Base-by-base conservation (phyloP, 2,329 filamentous ascomycete species). In the Tolypocladium guangdongense region DNA sequence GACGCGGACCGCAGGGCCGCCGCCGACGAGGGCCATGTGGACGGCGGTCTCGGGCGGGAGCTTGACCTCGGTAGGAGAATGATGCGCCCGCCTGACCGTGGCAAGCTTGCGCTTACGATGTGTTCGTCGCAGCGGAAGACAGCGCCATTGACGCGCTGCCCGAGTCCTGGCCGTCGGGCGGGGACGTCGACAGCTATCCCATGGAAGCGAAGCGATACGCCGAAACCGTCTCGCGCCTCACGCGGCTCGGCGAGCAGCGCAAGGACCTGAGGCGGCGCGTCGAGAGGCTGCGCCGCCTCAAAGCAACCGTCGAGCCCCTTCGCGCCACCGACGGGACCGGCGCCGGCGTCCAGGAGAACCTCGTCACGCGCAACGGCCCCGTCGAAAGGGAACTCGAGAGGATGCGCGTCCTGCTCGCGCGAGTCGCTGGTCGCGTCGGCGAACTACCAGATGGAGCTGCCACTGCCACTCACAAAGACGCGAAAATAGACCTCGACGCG, bases 351-450 rank as follows among this genome's bases (percentile, higher is more conserved):
- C 86, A 90, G 64, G 77, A 81, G 54, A 88, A 88, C 63, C 66
- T 90, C 4, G 75, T 86, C 1, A 84, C 81, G 50, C 78, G 79
- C 35, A 79, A 85, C 62, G 82, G 83, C 1, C 77, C 82, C 49
- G 66, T 90, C 11, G 84, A 85, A 63, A 72, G 71, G 52, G 86
- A 89, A 67, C 70, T 90, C 52, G 79, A 83, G 64, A 78, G 77
- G 57, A 87, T 85, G 77, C 77, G 83, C 36, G 73, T 83, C 58
- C 67, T 90, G 56, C 72, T 86, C 52, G 76, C 77, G 1, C 74
- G 83, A 30, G 81, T 86, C 0, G 75, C 76, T 5, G 79, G 76
- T 2, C 74, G 79, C 22, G 71, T 85, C 1, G 71, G 67, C 14
- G 63, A 65, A 53, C 54, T 78, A 18, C 65, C 68, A 7, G 62